These are phyloP conservation scores for Tetrapyrgos nigripes DNA, from an alignment of 1,284 basidiomycete genomes.

Conservation along the genomic window DNA sequence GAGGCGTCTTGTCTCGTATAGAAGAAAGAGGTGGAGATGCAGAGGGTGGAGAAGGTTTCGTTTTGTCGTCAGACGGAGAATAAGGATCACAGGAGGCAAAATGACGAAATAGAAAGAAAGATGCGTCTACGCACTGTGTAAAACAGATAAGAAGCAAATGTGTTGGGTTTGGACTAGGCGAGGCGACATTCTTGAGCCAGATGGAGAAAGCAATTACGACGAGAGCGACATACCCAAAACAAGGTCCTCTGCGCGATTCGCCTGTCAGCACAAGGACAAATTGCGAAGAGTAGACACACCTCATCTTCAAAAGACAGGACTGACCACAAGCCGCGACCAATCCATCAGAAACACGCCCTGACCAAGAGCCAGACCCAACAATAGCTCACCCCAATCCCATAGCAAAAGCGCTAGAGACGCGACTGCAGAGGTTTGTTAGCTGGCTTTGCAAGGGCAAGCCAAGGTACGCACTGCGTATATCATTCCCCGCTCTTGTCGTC, in stretches of 20 bases:
- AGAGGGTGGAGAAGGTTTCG: too few species aligned
- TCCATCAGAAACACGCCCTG: background rate
- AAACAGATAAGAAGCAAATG: slow-evolving; percentile 1
- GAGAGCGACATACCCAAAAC: background rate
- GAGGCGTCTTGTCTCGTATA: too few species aligned
- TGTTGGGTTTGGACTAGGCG: background rate
- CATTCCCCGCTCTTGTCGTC: background rate
- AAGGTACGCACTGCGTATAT: background rate
- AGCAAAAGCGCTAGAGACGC: background rate
- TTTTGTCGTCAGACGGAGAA: background rate
- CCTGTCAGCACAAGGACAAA: background rate
- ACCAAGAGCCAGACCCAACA: background rate
- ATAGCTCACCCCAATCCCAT: slow-evolving; percentile 2
- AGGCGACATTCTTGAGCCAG: background rate
- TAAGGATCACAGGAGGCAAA: too few species aligned
- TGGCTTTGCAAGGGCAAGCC: too few species aligned
- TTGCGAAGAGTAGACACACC: background rate
- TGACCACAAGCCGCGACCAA: background rate
- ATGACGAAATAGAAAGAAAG: background rate
- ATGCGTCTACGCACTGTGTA: background rate
- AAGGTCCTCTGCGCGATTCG: background rate
- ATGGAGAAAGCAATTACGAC: background rate
- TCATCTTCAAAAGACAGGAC: background rate
- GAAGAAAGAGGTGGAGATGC: too few species aligned
- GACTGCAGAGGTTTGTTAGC: background rate